Conservation (phyloP, 139 green algal species). For the Chlamydomonas schloesseri region DNA sequence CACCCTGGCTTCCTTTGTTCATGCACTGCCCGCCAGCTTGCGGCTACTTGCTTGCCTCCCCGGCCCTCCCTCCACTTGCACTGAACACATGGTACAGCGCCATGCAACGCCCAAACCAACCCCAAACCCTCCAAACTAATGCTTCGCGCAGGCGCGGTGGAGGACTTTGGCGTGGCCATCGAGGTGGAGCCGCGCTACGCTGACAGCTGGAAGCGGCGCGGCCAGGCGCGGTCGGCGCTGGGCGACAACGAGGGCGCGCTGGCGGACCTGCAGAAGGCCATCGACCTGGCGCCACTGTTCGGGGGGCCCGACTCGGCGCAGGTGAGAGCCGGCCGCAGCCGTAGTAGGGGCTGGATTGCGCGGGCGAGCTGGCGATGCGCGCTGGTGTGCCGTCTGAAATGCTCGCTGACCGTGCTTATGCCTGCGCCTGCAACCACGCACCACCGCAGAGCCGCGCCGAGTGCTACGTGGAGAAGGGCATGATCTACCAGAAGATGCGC, state of each 20-base stretch:
- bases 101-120: too few relatives aligned
- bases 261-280: slow-evolving; percentile 68
- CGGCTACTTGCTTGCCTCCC: too few relatives aligned
- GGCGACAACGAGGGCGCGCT: slow-evolving; percentile 72
- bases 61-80: not conserved
- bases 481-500: slow-evolving; percentile 79
- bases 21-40: too few relatives aligned
- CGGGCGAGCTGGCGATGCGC: too few relatives aligned
- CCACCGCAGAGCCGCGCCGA: slow-evolving; percentile 54
- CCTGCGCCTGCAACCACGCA: too few relatives aligned
- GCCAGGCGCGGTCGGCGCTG: slow-evolving; percentile 80
- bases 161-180: slow-evolving; percentile 86
- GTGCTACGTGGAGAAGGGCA: slow-evolving; percentile 69
- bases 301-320: not conserved
- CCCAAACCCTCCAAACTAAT: too few relatives aligned
- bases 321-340: slow-evolving; percentile 2
- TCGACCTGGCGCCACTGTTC: slow-evolving; percentile 60
- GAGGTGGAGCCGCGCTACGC: slow-evolving; percentile 72
- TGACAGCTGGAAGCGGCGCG: slow-evolving; percentile 86
- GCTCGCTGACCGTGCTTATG: too few relatives aligned
- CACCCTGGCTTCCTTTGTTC: too few relatives aligned
- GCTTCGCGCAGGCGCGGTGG: slow-evolving; percentile 66
- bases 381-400: too few relatives aligned
- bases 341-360: too few relatives aligned
- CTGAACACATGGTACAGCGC: too few relatives aligned